Evolutionary conservation across 139 green algal genomes (phyloP).

Genomic region (Picochlorum costavermella): DNA sequence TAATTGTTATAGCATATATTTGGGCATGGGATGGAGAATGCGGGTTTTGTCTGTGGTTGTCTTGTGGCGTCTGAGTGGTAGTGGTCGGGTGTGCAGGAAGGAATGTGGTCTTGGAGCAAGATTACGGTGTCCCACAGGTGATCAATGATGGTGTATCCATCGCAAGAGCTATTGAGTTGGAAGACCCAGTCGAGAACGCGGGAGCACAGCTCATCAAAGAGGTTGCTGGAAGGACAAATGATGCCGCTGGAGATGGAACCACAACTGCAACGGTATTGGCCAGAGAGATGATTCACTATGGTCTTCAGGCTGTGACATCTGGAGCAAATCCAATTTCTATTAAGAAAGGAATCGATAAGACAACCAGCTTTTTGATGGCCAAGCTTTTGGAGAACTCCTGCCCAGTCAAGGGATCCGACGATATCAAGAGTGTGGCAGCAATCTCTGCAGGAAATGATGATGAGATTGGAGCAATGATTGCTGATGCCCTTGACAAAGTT

Average conservation of each 20-base stretch:
- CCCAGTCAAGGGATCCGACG: constrained; percentile 73
- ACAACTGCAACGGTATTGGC: constrained; percentile 94
- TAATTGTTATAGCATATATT: too few species aligned
- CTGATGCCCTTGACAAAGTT: constrained; percentile 79
- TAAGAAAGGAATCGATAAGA: constrained; percentile 98
- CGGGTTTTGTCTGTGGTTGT: constrained; percentile 10
- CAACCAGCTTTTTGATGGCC: constrained; percentile 64
- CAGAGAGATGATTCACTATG: constrained; percentile 90
- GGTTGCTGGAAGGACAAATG: constrained; percentile 91
- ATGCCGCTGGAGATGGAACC: constrained; percentile 92
- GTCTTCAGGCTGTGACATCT: constrained; percentile 76
- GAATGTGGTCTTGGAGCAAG: constrained; percentile 96
- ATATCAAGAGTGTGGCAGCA: constrained; percentile 82
- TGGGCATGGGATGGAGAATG: not conserved
- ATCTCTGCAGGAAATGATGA: constrained; percentile 82
- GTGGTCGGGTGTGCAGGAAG: constrained; percentile 51
- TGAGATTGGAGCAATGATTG: constrained; percentile 72
- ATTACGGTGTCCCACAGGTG: constrained; percentile 87
- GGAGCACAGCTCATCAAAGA: constrained; percentile 97
- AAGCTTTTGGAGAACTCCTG: constrained; percentile 77
- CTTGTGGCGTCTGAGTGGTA: constrained; percentile 1
- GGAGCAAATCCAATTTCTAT: constrained; percentile 91
- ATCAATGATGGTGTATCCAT: constrained; percentile 99
- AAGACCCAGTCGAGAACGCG: constrained; percentile 90
- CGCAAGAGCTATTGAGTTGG: constrained; percentile 89